Evolutionary conservation across 2,329 filamentous ascomycete genomes (phyloP).

Genomic region (Ascochyta lentis): DNA sequence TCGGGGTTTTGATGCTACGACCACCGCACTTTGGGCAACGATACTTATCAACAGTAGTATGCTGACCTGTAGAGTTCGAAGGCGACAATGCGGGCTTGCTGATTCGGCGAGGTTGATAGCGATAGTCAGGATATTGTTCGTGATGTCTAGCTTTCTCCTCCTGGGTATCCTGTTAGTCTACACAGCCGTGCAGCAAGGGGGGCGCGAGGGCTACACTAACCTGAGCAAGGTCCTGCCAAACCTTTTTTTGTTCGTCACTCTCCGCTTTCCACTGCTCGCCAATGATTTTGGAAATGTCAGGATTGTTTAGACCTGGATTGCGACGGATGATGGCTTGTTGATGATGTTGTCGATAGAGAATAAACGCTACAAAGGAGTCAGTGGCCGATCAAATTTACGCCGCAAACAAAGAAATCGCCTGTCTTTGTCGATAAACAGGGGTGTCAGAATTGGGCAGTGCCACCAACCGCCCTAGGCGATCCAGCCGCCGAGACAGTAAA

Average conservation of each 20-base stretch:
- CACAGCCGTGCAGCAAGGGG: background rate
- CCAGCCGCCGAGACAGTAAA: slow-evolving; percentile 20
- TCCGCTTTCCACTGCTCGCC: slow-evolving; percentile 89
- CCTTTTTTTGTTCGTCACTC: slow-evolving; percentile 73
- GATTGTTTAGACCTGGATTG: slow-evolving; percentile 90
- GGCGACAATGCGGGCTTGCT: slow-evolving; percentile 51
- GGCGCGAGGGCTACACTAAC: slow-evolving; percentile 51
- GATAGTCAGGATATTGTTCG: slow-evolving; percentile 89
- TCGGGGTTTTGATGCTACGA: slow-evolving; percentile 67
- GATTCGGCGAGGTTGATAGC: slow-evolving; percentile 79
- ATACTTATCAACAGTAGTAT: slow-evolving; percentile 52
- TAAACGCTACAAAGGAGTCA: slow-evolving; percentile 75
- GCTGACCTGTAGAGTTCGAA: slow-evolving; percentile 38
- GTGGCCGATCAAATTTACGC: slow-evolving; percentile 25
- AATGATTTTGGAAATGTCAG: slow-evolving; percentile 96
- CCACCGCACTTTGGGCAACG: slow-evolving; percentile 76
- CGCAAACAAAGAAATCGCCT: slow-evolving; percentile 35
- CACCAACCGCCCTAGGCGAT: slow-evolving; percentile 10
- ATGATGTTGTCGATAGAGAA: slow-evolving; percentile 92
- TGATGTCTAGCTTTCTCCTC: slow-evolving; percentile 91
- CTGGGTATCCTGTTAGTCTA: slow-evolving; percentile 48
- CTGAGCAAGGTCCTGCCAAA: slow-evolving; percentile 90
- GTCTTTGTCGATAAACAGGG: slow-evolving; percentile 36
- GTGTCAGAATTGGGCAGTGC: slow-evolving; percentile 9
- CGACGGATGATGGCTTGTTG: slow-evolving; percentile 81